Evolutionary conservation across 495 filamentous ascomycete species (phyloP).

Genomic region (Aspergillus asperescens): DNA sequence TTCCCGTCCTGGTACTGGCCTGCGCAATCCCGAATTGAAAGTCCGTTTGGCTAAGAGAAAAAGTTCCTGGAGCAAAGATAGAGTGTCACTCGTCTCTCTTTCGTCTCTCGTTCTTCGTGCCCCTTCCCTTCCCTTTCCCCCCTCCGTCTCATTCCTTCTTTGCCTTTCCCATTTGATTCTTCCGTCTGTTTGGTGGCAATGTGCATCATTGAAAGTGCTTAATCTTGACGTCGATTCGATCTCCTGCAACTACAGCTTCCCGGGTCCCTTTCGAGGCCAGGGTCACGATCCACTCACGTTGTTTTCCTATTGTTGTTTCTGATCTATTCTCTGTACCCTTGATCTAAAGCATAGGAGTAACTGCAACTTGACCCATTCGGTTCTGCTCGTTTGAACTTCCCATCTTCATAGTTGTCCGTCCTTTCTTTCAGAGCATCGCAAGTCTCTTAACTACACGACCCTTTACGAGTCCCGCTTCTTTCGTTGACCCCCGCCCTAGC

Average conservation of each 20-base stretch:
- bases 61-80: conserved; percentile 17
- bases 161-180: conserved; percentile 8
- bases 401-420: conserved; percentile 8
- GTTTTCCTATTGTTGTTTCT: conserved; percentile 20
- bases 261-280: conserved; percentile 13
- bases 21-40: conserved; percentile 38
- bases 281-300: conserved; percentile 14
- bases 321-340: conserved; percentile 13
- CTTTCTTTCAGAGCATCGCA: conserved; percentile 6
- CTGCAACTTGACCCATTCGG: conserved; percentile 6
- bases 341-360: conserved; percentile 18
- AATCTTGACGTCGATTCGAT: conserved; percentile 19
- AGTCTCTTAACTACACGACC: not conserved
- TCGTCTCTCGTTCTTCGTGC: conserved; percentile 8
- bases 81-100: conserved; percentile 20
- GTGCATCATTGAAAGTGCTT: conserved; percentile 23
- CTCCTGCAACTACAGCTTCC: conserved; percentile 17
- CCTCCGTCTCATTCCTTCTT: conserved; percentile 6
- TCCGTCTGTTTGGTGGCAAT: conserved; percentile 16
- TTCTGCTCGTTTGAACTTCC: conserved; percentile 3
- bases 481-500: conserved; percentile 13
- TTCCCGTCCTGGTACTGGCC: conserved; percentile 20
- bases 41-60: conserved; percentile 29
- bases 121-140: not conserved
- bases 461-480: conserved; percentile 9